Evolutionary conservation across 2,329 filamentous ascomycete genomes (phyloP), one percentile per base, ranked within the genome.

Genomic region (Clonostachys rosea): DNA sequence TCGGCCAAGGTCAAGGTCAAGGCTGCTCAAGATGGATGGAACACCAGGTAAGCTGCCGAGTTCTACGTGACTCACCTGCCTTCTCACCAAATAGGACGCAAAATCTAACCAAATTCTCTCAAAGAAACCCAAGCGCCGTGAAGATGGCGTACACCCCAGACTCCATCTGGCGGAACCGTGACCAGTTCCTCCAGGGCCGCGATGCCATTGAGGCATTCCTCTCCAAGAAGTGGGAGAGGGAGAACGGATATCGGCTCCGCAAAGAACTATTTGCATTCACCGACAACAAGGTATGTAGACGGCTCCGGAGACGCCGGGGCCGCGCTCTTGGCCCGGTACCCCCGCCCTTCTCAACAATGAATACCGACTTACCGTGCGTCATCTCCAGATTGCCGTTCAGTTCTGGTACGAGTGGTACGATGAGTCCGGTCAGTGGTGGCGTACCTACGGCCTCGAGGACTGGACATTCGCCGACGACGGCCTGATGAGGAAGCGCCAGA

Each of bases 371-470:
- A 39, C 40, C 42, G 24, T 4, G 24, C 3, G 24, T 30, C 2
- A 10, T 30, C 9, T 30, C 24, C 24, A 81, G 66, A 92, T 91
- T 53, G 89, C 89, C 1, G 90, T 95, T 18, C 89, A 95, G 60
- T 95, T 94, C 63, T 95, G 89, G 89, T 95, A 92, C 58, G 86
- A 95, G 65, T 91, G 83, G n/a, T 78, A 83, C 52, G 87, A 92
- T 57, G 67, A 68, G 8, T 56, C 74, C 2, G 84, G 86, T 36
- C 83, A 89, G 62, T 95, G 89, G 89, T 91, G 86, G 76, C 76
- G 89, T n/a, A 91, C 86, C 41, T 95, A 95, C 59, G 90, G 90
- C 0, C 76, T 95, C 11, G 86, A 90, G 59, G 85, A 90, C 59
- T 89, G 86, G 86, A 89, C 85, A 0, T 89, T 89, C 64, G 82